These are phyloP conservation scores for Tuber microsphaerosporum DNA, from an alignment of 495 filamentous ascomycete genomes.

Conservation along the genomic window DNA sequence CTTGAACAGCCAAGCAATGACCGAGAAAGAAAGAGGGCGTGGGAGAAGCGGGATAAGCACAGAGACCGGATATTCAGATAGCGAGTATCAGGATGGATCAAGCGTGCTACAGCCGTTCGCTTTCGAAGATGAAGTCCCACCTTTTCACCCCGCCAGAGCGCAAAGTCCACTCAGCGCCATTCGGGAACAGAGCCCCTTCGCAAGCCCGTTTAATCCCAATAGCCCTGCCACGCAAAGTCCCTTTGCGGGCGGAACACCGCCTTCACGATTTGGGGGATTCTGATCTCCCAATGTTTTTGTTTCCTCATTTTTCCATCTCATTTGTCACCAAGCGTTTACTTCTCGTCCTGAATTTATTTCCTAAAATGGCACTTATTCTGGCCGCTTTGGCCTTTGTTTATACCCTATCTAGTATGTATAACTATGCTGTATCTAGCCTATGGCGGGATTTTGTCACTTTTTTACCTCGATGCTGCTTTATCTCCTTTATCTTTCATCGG, in stretches of 20 bases:
- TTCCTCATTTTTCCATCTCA: background rate
- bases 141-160: background rate
- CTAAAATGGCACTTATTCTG: background rate
- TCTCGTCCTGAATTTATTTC: background rate
- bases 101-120: background rate
- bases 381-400: background rate
- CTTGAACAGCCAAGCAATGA: background rate
- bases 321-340: background rate
- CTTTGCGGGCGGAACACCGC: background rate
- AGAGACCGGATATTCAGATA: conserved; percentile 32
- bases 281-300: background rate
- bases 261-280: background rate
- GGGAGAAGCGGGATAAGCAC: conserved; percentile 11
- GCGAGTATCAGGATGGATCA: conserved; percentile 24
- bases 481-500: background rate
- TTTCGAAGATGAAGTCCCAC: conserved; percentile 10
- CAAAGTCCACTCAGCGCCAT: background rate
- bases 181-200: background rate
- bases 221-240: background rate
- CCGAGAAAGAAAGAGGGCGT: conserved; percentile 3
- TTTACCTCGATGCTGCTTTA: background rate
- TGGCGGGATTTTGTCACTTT: background rate
- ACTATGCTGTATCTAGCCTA: background rate
- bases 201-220: background rate
- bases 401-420: background rate